Percentiles rank a stretch among this genome's conserved stretches.
These are phyloP conservation scores for Golovinomyces cichoracearum DNA, from an alignment of 2,329 filamentous ascomycete genomes.

Conservation along the genomic window DNA sequence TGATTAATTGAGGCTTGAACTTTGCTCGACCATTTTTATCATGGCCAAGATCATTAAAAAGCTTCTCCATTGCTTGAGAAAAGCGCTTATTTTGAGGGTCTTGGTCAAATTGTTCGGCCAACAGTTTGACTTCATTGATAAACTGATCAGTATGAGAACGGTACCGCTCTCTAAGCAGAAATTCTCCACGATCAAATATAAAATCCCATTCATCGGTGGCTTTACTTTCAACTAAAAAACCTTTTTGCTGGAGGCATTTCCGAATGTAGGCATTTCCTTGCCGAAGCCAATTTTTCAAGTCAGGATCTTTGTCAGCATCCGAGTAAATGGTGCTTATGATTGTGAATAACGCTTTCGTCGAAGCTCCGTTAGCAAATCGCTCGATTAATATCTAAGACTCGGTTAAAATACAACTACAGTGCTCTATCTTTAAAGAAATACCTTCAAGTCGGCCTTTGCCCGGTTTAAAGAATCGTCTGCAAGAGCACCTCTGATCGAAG, in stretches of 20 bases:
- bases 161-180: slow-evolving; percentile 73
- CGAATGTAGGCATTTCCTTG: slow-evolving; percentile 52
- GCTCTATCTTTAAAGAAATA: not conserved
- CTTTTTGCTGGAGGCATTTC: slow-evolving; percentile 63
- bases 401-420: slow-evolving; percentile 8
- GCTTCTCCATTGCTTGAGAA: slow-evolving; percentile 45
- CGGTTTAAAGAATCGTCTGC: slow-evolving; percentile 33
- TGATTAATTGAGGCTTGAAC: slow-evolving; percentile 83
- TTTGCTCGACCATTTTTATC: slow-evolving; percentile 58
- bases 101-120: slow-evolving; percentile 67
- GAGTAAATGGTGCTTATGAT: slow-evolving; percentile 65
- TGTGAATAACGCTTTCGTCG: slow-evolving; percentile 60
- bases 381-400: slow-evolving; percentile 50
- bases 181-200: slow-evolving; percentile 64
- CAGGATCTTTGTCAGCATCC: slow-evolving; percentile 63
- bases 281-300: slow-evolving; percentile 78
- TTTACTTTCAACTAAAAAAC: slow-evolving; percentile 62
- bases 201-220: slow-evolving; percentile 61
- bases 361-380: slow-evolving; percentile 87
- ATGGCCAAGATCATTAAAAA: slow-evolving; percentile 76
- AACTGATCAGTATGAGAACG: slow-evolving; percentile 62
- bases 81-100: slow-evolving; percentile 73
- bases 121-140: slow-evolving; percentile 69
- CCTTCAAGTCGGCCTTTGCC: slow-evolving; percentile 54
- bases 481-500: slow-evolving; percentile 48